These are phyloP conservation scores for Rhytidiadelphus loreus DNA, from an alignment of 225 moss, liverwort and hornwort species.

Conservation along the genomic window DNA sequence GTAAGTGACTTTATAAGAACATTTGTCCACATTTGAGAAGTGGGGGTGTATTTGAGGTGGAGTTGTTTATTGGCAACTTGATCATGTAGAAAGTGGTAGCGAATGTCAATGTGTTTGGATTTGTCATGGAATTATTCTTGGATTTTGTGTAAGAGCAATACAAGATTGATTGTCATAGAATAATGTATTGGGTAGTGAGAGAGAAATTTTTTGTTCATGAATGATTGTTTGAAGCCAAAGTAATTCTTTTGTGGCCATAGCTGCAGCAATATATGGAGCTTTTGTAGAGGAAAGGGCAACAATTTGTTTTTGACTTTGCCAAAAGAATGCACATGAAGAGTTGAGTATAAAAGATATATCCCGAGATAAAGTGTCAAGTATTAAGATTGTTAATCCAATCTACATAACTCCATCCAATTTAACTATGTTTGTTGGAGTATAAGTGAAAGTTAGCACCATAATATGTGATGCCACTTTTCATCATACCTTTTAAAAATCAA, in stretches of 20 bases:
- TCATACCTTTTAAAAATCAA: not conserved
- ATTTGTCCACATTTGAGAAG: not conserved
- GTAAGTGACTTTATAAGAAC: not conserved
- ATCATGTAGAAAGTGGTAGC: too few relatives aligned
- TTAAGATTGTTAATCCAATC: not conserved
- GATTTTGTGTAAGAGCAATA: not conserved
- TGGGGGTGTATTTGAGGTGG: not conserved
- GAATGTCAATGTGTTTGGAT: not conserved
- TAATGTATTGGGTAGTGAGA: not conserved
- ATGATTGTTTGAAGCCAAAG: not conserved
- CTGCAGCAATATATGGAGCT: not conserved
- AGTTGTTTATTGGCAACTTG: not conserved
- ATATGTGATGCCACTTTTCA: not conserved
- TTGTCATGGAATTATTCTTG: not conserved
- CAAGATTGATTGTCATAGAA: not conserved
- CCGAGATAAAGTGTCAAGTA: rapidly evolving
- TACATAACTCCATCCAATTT: not conserved
- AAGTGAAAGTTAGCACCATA: not conserved
- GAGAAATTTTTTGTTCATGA: not conserved
- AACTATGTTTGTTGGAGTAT: not conserved
- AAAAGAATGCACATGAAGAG: not conserved
- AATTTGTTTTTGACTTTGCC: not conserved
- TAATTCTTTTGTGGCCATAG: not conserved
- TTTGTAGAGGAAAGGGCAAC: rapidly evolving
- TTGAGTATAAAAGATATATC: not conserved